A percentile compares a stretch with the other conserved stretches of the same genome.
Conservation (phyloP, 2,329 filamentous ascomycete species). For the Stylonectria norvegica region DNA sequence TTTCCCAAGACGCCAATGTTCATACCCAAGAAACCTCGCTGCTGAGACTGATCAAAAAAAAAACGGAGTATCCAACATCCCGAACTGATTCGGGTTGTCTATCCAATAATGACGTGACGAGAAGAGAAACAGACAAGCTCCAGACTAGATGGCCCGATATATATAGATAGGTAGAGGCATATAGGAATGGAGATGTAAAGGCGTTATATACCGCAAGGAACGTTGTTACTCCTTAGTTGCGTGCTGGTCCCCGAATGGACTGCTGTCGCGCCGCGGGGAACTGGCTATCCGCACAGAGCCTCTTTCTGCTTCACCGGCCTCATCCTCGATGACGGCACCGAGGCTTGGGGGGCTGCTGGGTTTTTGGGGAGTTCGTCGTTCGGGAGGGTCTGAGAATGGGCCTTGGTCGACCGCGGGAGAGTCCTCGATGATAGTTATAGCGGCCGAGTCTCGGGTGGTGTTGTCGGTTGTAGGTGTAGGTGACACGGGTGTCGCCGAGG, state of each 20-base stretch:
- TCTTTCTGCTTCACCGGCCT: constrained; percentile 36
- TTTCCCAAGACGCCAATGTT: constrained; percentile 29
- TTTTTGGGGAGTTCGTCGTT: constrained; percentile 27
- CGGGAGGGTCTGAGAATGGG: constrained; percentile 57
- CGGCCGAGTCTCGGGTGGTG: constrained; percentile 38
- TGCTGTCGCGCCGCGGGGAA: constrained; percentile 34
- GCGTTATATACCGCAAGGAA: constrained; percentile 14
- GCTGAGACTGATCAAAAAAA: constrained; percentile 18
- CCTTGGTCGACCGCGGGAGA: constrained; percentile 51
- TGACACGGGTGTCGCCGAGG: constrained; percentile 13
- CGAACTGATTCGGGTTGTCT: constrained; percentile 18
- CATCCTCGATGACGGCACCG: constrained; percentile 54
- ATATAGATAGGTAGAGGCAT: constrained; percentile 20
- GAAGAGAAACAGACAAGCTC: constrained; percentile 8
- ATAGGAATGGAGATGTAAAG: constrained; percentile 10
- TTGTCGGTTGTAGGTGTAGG: constrained; percentile 21
- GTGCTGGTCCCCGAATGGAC: constrained; percentile 58
- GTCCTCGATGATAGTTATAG: constrained; percentile 49
- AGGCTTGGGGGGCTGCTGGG: constrained; percentile 43
- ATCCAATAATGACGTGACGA: constrained; percentile 25
- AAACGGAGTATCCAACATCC: constrained; percentile 25
- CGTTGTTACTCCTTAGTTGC: constrained; percentile 47
- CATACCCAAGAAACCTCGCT: constrained; percentile 19
- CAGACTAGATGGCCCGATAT: constrained; percentile 10
- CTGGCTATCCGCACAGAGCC: constrained; percentile 23